Evolutionary conservation across 1,139 yeast genomes (phyloP).

Genomic region (Candida frijolesensis): DNA sequence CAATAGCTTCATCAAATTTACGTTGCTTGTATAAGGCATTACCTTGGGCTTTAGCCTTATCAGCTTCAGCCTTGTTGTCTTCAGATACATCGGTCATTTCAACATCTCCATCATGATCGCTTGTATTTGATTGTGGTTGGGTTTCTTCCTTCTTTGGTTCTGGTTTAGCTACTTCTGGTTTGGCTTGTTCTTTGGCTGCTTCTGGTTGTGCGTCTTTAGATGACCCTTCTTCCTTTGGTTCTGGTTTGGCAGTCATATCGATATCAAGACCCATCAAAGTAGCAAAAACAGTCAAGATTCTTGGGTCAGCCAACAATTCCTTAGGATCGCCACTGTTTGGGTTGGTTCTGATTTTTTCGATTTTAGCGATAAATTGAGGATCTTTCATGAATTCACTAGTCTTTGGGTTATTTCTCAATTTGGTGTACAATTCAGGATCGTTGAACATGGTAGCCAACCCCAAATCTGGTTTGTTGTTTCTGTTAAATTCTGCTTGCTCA

Average conservation of each 20-base stretch:
- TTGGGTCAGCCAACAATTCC: constrained; percentile 72
- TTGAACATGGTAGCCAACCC: constrained; percentile 77
- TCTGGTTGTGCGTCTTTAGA: constrained; percentile 6
- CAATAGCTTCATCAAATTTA: constrained; percentile 92
- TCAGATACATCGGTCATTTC: constrained; percentile 32
- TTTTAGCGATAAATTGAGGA: constrained; percentile 76
- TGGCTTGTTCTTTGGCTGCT: constrained; percentile 19
- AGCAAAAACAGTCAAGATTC: constrained; percentile 87
- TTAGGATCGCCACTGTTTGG: constrained; percentile 74
- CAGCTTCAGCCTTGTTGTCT: constrained; percentile 58
- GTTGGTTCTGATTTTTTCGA: constrained; percentile 64
- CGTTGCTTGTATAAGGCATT: constrained; percentile 83
- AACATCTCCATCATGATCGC: constrained; percentile 27
- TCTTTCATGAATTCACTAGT: constrained; percentile 87
- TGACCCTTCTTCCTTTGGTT: constrained; percentile 20
- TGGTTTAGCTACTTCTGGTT: constrained; percentile 15
- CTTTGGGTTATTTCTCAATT: constrained; percentile 81
- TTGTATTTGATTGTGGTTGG: constrained; percentile 17
- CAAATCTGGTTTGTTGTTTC: constrained; percentile 60
- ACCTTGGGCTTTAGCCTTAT: constrained; percentile 81
- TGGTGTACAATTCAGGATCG: constrained; percentile 78
- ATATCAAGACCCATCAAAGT: constrained; percentile 82
- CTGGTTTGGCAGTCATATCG: constrained; percentile 34
- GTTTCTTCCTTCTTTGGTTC: constrained; percentile 25
- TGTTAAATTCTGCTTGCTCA: constrained; percentile 52